phyloP scores from a whole-genome alignment of 2,329 filamentous ascomycete genomes.

The Talaromyces pinophilus region DNA sequence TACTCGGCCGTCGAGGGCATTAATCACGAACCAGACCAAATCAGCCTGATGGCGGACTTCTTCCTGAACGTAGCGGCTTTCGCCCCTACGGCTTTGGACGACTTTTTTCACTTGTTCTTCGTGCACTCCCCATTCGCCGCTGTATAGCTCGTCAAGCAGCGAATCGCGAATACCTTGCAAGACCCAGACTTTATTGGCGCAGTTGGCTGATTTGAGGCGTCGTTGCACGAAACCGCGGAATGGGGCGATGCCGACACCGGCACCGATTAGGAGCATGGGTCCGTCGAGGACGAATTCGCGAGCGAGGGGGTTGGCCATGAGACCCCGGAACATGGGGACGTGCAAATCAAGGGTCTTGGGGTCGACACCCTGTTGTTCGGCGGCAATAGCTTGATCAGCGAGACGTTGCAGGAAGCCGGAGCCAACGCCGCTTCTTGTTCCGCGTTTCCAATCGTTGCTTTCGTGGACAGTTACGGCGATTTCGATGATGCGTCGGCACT shows the following conservation, averaged over 20 bases:
- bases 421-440: slow-evolving; percentile 76
- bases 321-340: slow-evolving; percentile 94
- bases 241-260: slow-evolving; percentile 92
- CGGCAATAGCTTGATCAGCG: slow-evolving; percentile 69
- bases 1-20: slow-evolving; percentile 89
- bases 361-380: slow-evolving; percentile 61
- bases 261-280: slow-evolving; percentile 95
- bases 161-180: slow-evolving; percentile 93
- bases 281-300: slow-evolving; percentile 90
- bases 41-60: slow-evolving; percentile 89
- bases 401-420: slow-evolving; percentile 92
- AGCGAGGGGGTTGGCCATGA: slow-evolving; percentile 96
- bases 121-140: slow-evolving; percentile 91
- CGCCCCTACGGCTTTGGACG: slow-evolving; percentile 72
- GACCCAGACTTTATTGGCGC: slow-evolving; percentile 97
- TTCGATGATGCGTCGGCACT: slow-evolving; percentile 80
- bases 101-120: slow-evolving; percentile 84
- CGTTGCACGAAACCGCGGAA: slow-evolving; percentile 98
- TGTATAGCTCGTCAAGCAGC: slow-evolving; percentile 92
- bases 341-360: slow-evolving; percentile 62
- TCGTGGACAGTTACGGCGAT: slow-evolving; percentile 97
- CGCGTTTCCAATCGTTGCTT: slow-evolving; percentile 72
- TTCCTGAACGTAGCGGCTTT: slow-evolving; percentile 92
- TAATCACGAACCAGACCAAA: slow-evolving; percentile 97
- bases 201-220: slow-evolving; percentile 88